phyloP scores from a whole-genome alignment of 2,329 filamentous ascomycete genomes.

The Didymellaceae sp. region DNA sequence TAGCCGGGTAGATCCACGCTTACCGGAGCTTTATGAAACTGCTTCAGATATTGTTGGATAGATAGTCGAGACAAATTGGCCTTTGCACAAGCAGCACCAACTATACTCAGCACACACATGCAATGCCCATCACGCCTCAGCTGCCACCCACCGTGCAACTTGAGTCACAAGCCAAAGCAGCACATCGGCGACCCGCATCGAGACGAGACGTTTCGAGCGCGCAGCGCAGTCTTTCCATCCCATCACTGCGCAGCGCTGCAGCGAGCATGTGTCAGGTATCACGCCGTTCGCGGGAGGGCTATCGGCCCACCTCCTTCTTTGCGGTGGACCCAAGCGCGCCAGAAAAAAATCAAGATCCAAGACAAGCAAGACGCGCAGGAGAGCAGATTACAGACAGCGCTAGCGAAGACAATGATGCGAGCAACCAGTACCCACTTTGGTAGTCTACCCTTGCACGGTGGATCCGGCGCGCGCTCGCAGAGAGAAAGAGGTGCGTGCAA shows the following conservation, averaged over 20 bases:
- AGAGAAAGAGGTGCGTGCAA: neutral
- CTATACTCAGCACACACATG: neutral
- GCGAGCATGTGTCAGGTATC: constrained; percentile 15
- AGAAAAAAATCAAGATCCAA: constrained; percentile 14
- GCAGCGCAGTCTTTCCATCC: constrained; percentile 1
- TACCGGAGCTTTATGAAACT: constrained; percentile 10
- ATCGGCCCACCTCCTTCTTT: constrained; percentile 13
- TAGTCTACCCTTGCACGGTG: constrained; percentile 16
- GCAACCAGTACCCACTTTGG: constrained; percentile 13
- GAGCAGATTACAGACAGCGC: constrained; percentile 12
- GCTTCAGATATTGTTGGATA: constrained; percentile 2
- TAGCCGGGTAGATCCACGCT: constrained; percentile 4
- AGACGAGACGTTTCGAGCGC: constrained; percentile 1
- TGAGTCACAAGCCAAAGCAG: neutral
- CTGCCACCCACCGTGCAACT: neutral
- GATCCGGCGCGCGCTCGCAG: constrained; percentile 9
- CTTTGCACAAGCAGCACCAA: neutral
- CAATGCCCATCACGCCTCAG: constrained; percentile 2
- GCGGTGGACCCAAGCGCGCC: constrained; percentile 9
- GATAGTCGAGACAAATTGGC: constrained; percentile 3
- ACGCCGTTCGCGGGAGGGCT: constrained; percentile 17
- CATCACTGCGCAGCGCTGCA: constrained; percentile 8
- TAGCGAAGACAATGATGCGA: constrained; percentile 16
- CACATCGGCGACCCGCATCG: constrained; percentile 9
- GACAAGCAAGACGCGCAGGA: constrained; percentile 10